These are phyloP conservation scores for Prunus armeniaca DNA, from an alignment of 306 rosid species.

Conservation along the genomic window DNA sequence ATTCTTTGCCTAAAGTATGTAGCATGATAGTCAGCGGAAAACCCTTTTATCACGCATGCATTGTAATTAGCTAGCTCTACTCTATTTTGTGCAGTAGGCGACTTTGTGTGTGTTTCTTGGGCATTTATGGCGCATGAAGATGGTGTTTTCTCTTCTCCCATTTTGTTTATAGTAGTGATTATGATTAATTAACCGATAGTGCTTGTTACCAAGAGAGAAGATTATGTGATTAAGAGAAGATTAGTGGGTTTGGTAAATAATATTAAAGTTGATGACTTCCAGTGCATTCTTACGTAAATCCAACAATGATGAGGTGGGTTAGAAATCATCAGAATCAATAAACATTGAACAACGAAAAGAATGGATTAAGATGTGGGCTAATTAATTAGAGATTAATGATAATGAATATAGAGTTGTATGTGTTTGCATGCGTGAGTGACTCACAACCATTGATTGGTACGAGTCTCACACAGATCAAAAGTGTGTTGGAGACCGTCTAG, in stretches of 20 bases:
- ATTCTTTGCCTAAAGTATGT: background rate
- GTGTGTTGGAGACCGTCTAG: no score
- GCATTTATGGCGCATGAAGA: constrained; percentile 32
- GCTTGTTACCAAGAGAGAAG: background rate
- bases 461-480: no score
- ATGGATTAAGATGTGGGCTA: no score
- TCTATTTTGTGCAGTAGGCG: background rate
- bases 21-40: background rate
- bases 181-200: background rate
- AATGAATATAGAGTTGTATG: no score
- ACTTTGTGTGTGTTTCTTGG: background rate
- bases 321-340: no score
- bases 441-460: no score
- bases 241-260: background rate
- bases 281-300: background rate
- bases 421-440: no score
- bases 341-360: background rate
- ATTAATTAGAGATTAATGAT: no score
- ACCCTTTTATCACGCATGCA: background rate
- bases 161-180: background rate
- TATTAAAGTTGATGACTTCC: background rate
- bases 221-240: background rate
- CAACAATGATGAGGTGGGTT: background rate
- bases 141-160: constrained; percentile 4
- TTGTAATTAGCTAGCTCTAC: background rate